Percentiles rank a stretch among this genome's conserved stretches.
phyloP scores from a whole-genome alignment of 73 alveolate genomes.

The Stentor roeselii region DNA sequence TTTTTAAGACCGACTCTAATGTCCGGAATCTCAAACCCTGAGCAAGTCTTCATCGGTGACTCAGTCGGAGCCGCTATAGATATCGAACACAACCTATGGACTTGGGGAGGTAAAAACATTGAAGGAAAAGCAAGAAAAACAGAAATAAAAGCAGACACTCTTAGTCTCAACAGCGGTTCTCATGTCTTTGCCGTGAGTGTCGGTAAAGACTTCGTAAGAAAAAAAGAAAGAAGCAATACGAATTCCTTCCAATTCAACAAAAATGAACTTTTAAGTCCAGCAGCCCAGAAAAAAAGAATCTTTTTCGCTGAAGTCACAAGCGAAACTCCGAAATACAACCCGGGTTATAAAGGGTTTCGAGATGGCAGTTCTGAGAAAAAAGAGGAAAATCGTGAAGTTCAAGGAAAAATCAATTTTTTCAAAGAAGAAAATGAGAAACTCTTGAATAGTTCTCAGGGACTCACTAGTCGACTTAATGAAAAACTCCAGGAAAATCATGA shows the following conservation, averaged over 20 bases:
- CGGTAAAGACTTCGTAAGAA: neutral
- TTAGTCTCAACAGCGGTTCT: neutral
- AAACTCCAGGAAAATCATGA: neutral
- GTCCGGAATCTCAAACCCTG: neutral
- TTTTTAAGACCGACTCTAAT: neutral
- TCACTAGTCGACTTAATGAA: neutral
- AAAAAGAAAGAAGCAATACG: neutral
- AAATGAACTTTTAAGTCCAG: neutral
- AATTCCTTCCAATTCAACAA: no score
- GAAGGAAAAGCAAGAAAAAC: conserved; percentile 7
- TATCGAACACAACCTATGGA: neutral
- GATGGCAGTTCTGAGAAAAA: neutral
- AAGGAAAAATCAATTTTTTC: no score
- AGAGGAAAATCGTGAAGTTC: neutral
- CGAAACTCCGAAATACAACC: neutral
- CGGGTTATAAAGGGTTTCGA: neutral
- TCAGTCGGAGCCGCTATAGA: neutral
- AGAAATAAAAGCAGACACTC: neutral
- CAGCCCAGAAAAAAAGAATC: neutral
- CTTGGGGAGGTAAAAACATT: conserved; percentile 19
- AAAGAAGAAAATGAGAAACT: neutral
- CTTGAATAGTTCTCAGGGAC: no score
- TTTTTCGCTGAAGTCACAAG: neutral
- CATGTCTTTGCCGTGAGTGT: neutral
- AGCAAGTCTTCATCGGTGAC: conserved; percentile 3